Evolutionary conservation across 2,329 filamentous ascomycete species (phyloP), one percentile per base, ranked within the genome.

Genomic region (Claviceps sp.): DNA sequence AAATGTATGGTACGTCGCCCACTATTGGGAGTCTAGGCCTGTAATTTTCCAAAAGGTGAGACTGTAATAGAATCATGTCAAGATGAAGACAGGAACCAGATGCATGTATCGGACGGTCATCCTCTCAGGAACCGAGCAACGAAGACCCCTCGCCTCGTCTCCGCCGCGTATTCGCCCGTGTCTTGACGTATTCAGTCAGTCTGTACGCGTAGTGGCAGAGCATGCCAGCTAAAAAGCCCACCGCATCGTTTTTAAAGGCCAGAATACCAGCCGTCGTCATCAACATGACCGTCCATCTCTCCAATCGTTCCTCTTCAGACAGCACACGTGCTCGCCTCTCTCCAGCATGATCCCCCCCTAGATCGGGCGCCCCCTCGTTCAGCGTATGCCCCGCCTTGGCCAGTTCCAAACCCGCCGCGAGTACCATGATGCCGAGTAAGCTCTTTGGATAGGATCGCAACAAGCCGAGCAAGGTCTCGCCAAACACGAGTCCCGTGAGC

Each of bases 271-370:
- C 89, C 8, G 88, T 81, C 0, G 91, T 97, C 56, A 90, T 84
- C 54, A 95, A 75, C 89, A 96, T 94, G 0, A 95, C 84, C 22
- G 82, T 87, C 86, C 88, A 95, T 53, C 89, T 76, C 64, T 88
- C 81, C 52, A 77, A 77, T 46, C 82, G 77, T 67, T 93, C 87
- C 50, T 79, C 72, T 16, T 89, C 83, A 1, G 76, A 79, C 2
- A 86, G 65, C 7, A 74, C 70, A 19, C 76, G 72, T 30, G 76
- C 71, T 24, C 62, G 68, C 58, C 76, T 75, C 60, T 54, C 76
- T 65, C 64, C 65, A 7, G 64, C 65, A 8, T 69, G 70, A 75
- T 76, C 60, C 72, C 75, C 58, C 85, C 85, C 69, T 66, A 83
- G 60, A 62, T 82, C 79, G 19, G 73, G 64, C 3, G 78, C 80